A percentile compares a stretch with the other conserved stretches of the same genome.
phyloP scores from a whole-genome alignment of 106 monocot genomes.

The Amphibolis antarctica region DNA sequence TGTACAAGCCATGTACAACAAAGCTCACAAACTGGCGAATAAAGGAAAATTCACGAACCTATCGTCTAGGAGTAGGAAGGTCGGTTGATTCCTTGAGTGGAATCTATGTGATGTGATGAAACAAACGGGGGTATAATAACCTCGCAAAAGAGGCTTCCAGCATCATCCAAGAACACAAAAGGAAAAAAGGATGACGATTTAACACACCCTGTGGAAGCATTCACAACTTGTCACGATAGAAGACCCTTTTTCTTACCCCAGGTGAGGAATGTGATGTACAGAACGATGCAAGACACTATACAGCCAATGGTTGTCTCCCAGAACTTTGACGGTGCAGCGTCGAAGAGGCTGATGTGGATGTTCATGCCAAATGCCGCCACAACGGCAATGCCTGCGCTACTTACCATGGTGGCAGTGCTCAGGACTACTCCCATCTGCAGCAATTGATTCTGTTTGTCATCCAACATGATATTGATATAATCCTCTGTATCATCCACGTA shows the following conservation, averaged over 20 bases:
- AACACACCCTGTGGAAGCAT: too few species aligned
- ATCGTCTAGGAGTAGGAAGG: too few species aligned
- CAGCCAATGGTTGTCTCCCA: slow-evolving; percentile 5
- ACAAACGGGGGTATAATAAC: too few species aligned
- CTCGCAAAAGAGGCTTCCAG: too few species aligned
- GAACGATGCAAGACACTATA: not conserved
- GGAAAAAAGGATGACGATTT: too few species aligned
- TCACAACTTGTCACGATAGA: not conserved
- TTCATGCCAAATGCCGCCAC: slow-evolving; percentile 8
- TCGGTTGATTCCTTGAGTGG: too few species aligned
- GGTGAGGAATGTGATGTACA: not conserved
- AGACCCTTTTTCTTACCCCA: slow-evolving; percentile 12
- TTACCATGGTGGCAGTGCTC: slow-evolving; percentile 8
- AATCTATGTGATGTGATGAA: too few species aligned
- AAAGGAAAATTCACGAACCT: too few species aligned
- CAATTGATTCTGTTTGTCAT: slow-evolving; percentile 13
- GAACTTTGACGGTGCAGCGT: slow-evolving; percentile 1
- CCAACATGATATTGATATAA: slow-evolving; percentile 15
- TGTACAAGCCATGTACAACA: too few species aligned
- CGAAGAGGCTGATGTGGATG: slow-evolving; percentile 8
- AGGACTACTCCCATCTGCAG: slow-evolving; percentile 10
- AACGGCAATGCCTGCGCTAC: slow-evolving; percentile 6
- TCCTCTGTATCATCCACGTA: slow-evolving; percentile 16
- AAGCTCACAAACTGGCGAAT: too few species aligned
- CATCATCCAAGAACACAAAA: too few species aligned